Percentiles rank a stretch among this genome's conserved stretches.
Evolutionary conservation across 2,329 filamentous ascomycete genomes (phyloP).

Genomic region (Colletotrichum nymphaeae): DNA sequence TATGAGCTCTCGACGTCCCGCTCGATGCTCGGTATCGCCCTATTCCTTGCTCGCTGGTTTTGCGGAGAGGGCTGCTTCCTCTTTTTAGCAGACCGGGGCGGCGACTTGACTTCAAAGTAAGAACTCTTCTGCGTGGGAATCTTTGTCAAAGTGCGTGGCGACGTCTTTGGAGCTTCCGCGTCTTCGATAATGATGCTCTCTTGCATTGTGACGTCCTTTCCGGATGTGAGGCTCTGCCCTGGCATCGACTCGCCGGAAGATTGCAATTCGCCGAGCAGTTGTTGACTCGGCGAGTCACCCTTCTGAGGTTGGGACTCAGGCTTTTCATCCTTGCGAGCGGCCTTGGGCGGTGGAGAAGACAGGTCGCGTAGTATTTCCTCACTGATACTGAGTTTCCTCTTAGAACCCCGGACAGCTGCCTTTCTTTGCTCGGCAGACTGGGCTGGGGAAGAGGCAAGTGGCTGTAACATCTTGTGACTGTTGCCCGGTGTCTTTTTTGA

Average conservation of each 20-base stretch:
- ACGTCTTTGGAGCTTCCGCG: neutral
- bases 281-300: conserved; percentile 13
- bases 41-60: neutral
- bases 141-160: neutral
- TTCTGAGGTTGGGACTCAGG: neutral
- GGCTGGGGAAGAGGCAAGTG: neutral
- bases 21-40: conserved; percentile 16
- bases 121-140: neutral
- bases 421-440: neutral
- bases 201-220: neutral
- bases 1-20: neutral
- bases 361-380: conserved; percentile 5
- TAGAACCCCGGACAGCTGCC: neutral
- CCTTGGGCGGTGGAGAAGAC: conserved; percentile 14
- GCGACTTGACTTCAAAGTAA: neutral
- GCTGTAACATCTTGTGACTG: neutral
- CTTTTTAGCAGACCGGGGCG: neutral
- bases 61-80: neutral
- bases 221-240: neutral
- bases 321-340: neutral
- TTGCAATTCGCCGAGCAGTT: conserved; percentile 14
- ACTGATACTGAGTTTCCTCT: neutral
- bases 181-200: conserved; percentile 1
- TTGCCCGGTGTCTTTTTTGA: neutral
- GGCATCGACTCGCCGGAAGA: neutral